Percentiles rank a stretch among this genome's conserved stretches.
Conservation (phyloP, 2,329 filamentous ascomycete species). For the Magnaporthiopsis rhizophila region DNA sequence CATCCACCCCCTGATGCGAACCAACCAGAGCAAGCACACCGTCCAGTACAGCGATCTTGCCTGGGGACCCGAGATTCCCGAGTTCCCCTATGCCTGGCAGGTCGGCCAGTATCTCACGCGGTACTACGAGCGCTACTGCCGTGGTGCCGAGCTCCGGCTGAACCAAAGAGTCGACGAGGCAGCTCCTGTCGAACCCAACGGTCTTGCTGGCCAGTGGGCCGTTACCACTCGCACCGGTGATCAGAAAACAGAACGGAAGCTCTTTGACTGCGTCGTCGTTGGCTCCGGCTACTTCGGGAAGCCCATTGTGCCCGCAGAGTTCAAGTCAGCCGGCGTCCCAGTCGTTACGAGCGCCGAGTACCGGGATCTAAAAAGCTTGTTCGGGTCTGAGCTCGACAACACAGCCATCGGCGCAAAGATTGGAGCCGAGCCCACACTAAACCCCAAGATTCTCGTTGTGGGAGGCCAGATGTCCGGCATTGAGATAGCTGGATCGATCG, state of each 20-base stretch:
- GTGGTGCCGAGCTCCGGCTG: constrained; percentile 27
- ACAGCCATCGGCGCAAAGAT: background rate
- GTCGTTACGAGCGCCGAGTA: constrained; percentile 64
- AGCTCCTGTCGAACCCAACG: constrained; percentile 17
- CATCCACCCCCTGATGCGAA: constrained; percentile 59
- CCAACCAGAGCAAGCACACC: constrained; percentile 71
- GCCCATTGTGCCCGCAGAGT: constrained; percentile 32
- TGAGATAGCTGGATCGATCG: constrained; percentile 67
- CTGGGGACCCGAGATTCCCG: constrained; percentile 51
- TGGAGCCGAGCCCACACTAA: constrained; percentile 22
- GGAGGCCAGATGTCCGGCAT: constrained; percentile 79
- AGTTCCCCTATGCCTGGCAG: constrained; percentile 71
- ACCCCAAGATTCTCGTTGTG: constrained; percentile 61
- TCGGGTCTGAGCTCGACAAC: constrained; percentile 22
- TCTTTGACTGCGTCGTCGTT: constrained; percentile 65
- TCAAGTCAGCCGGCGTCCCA: constrained; percentile 36
- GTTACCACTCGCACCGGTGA: constrained; percentile 9
- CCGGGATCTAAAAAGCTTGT: constrained; percentile 41
- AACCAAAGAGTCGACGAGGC: constrained; percentile 37
- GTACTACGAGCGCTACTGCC: constrained; percentile 54
- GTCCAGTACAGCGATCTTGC: constrained; percentile 65
- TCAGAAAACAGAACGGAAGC: constrained; percentile 31
- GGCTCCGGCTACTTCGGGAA: constrained; percentile 70
- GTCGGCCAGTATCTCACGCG: constrained; percentile 63
- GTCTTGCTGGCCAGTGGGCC: constrained; percentile 13